Conservation (phyloP, 192 early-diverging fungal species). For the Funneliformis mosseae region DNA sequence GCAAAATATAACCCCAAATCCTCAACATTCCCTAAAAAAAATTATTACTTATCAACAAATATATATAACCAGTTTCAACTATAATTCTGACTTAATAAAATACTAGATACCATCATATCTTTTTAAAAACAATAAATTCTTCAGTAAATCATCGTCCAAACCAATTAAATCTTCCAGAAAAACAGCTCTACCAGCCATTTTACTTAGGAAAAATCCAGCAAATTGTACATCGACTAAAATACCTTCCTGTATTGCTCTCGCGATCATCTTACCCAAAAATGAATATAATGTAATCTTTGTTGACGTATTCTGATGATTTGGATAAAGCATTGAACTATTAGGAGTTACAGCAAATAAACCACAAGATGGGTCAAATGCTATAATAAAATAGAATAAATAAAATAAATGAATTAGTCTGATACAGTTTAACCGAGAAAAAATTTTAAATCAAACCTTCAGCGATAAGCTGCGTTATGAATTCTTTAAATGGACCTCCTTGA, state of each 20-base stretch:
- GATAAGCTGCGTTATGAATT: conserved; percentile 57
- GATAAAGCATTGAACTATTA: conserved; percentile 36
- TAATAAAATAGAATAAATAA: conserved; percentile 39
- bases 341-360: conserved; percentile 38
- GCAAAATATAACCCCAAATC: conserved; percentile 67
- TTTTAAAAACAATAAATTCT: conserved; percentile 60
- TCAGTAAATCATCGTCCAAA: conserved; percentile 55
- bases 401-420: background rate
- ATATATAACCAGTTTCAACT: background rate
- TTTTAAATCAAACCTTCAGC: conserved; percentile 44
- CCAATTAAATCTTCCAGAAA: conserved; percentile 63
- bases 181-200: conserved; percentile 55
- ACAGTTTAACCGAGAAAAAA: conserved; percentile 23
- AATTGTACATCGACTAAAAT: conserved; percentile 63
- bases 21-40: conserved; percentile 52
- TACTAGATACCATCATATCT: conserved; percentile 52
- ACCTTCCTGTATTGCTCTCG: conserved; percentile 66
- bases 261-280: conserved; percentile 64
- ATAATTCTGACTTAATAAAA: background rate
- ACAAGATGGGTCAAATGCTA: conserved; percentile 52
- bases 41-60: background rate
- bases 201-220: conserved; percentile 61
- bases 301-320: background rate
- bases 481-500: conserved; percentile 84
- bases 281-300: conserved; percentile 44